Base-by-base conservation (phyloP, 495 filamentous ascomycete species). In the Aspergillus bridgeri region DNA sequence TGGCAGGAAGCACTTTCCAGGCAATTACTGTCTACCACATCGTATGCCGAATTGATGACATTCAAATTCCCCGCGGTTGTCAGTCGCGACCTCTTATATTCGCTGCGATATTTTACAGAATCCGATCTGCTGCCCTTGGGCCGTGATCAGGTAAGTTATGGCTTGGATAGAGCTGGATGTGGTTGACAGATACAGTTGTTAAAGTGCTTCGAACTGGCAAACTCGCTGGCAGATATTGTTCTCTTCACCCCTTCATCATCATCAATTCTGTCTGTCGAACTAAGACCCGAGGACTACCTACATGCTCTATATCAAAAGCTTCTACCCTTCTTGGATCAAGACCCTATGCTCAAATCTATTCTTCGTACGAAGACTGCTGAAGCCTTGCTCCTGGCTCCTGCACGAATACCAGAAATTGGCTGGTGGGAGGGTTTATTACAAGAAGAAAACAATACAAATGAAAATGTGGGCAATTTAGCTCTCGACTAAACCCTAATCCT, bases 41-140 rank as follows among this genome's bases (percentile, higher is more conserved):
- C 81, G 2, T 60, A 68, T 25, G 81, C 87, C 53, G 72, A 75
- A 19, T 78, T 81, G n/a, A 81, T 91, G 80, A 86, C 80, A 0
- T 86, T 92, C 65, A 79, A 79, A 33, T 89, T 85, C 59, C 88
- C 88, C 2, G 80, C 89, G 22, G 83, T 87, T 54, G 84, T 90
- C 48, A 79, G 88, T 22, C 79, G 84, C 42, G 86, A 90, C 61
- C 72, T 94, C 6, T 72, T 92, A 21, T 76, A 80, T 38, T 58
- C 68, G 1, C 53, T 73, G 25, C 61, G 59, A 15, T 51, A 51
- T 0, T 70, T 71, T 20, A 60, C 65, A 3, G 57, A 70, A 17
- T 49, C 59, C 0, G 70, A 73, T 49, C 57, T 73, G 51, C 48
- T 73, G 4, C 70, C 70, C 4, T 29, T 73, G 42, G 70, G 70